Percentiles rank a stretch among this genome's conserved stretches.
These are phyloP conservation scores for Fraxinus americana DNA, from an alignment of 257 asterid genomes.

Conservation along the genomic window DNA sequence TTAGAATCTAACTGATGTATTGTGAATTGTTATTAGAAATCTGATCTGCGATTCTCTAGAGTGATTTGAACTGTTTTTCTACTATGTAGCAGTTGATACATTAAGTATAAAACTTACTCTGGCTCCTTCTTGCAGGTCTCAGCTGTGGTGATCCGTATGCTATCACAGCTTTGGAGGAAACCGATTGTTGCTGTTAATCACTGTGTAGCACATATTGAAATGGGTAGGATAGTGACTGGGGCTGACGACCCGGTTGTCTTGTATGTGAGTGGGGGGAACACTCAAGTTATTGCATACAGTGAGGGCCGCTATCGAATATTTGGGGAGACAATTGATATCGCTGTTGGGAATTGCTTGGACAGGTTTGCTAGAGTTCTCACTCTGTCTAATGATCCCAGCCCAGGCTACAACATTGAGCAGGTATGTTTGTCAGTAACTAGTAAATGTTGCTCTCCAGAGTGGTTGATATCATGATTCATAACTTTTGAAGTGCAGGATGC, in stretches of 20 bases:
- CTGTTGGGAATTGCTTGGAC: slow-evolving; percentile 94
- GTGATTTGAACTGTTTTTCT: background rate
- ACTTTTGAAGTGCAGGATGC: background rate
- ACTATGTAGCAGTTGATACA: background rate
- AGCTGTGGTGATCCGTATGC: slow-evolving; percentile 76
- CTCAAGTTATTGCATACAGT: slow-evolving; percentile 92
- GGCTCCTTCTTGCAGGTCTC: slow-evolving; percentile 59
- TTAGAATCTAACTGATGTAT: background rate
- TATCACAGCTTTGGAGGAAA: slow-evolving; percentile 91
- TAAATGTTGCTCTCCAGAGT: slow-evolving; percentile 10
- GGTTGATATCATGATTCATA: background rate
- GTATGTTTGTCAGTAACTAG: slow-evolving; percentile 31
- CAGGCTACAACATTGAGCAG: slow-evolving; percentile 99
- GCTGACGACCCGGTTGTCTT: slow-evolving; percentile 92
- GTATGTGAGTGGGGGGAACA: slow-evolving; percentile 97
- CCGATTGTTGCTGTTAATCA: slow-evolving; percentile 92
- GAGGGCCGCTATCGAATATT: slow-evolving; percentile 90
- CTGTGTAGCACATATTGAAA: slow-evolving; percentile 95
- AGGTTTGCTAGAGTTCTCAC: slow-evolving; percentile 97
- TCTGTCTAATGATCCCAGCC: slow-evolving; percentile 94
- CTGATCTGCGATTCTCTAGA: background rate
- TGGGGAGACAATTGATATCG: slow-evolving; percentile 94
- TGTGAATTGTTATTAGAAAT: background rate
- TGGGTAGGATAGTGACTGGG: slow-evolving; percentile 91
- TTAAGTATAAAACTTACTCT: background rate